Base-by-base conservation (phyloP, 768 basidiomycete species). In the Coprinopsis sp. region DNA sequence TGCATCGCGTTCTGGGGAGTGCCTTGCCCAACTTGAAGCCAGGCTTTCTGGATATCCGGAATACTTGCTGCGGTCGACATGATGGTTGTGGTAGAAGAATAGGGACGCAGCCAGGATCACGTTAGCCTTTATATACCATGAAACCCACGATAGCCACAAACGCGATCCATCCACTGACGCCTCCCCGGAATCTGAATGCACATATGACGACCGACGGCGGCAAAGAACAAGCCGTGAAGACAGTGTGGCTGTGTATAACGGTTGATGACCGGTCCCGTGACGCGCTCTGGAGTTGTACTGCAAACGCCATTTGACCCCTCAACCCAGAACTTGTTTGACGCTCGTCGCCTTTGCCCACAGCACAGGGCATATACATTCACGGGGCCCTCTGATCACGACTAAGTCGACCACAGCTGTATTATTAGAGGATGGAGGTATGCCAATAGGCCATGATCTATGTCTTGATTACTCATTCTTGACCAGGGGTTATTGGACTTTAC, bases 401-500 rank as follows among this genome's bases (percentile, higher is more conserved):
- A 36, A 46, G 51, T 54, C 51, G 50, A 51, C 33, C 34, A 50
- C 41, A 42, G 19, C 54, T 38, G 39, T 45, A 44, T 51, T 51
- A 52, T 58, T 58, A 58, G 53, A 67, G 56, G 57, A 79, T 79
- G 77, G 77, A 79, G 72, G 77, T 72, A 42, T 19, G 64, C 60
- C 24, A 22, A 30, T n/a, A 42, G 48, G 24, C 51, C 39, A 18
- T 34, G 22, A 47, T 37, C 51, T 29, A 52, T 41, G 39, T 37
- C 29, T 45, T 28, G 19, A 40, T 38, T 58, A n/a, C 57, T 63
- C 47, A 64, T 47, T 53, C 49, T 56, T 50, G 54, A 44, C 40
- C 53, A 96, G 93, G 81, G 75, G 66, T 77, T 96, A 58, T 86
- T 96, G 64, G 92, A 96, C 78, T 92, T 94, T 74, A 84, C 84